Base-by-base conservation (phyloP, 192 early-diverging fungal species). In the Backusella sp. region DNA sequence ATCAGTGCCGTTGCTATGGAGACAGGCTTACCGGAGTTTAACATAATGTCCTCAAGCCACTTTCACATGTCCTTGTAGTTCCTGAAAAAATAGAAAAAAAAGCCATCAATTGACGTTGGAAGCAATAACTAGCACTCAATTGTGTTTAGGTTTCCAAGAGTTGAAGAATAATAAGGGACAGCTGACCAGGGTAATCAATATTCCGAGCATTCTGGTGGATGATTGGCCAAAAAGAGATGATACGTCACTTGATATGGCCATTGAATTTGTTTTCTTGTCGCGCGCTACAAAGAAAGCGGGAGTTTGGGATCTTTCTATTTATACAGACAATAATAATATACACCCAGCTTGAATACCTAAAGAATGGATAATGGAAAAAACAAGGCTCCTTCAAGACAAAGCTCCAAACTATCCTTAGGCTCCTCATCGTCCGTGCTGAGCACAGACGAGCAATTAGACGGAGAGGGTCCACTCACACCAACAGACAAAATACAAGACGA, bases 381-480 rank as follows among this genome's bases (percentile, higher is more conserved):
- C n/a, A 56, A 77, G 26, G 26, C 66, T 35, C 67, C 77, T 46
- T 74, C 73, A 23, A 67, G 75, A 35, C 76, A 81, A 28, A 77
- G 68, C 32, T 81, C 80, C 34, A 81, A 81, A 49, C 26, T 81
- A 35, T 81, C 76, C 11, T 68, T 81, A 32, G 80, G 76, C 3
- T 81, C 80, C 28, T 77, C 73, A 28, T 76, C 80, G 30, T 81
- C 80, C 66, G 73, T 71, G 28, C 21, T 77, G 30, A 81, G 76
- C 56, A 59, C 70, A 21, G 77, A 79, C 37, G 77, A 79, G 19
- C 53, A 72, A 36, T 59, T 76, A 65, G 79, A 76, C 41, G 79
- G 73, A 15, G 79, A 73, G 34, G 79, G 75, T 9, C 79, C 79
- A 46, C 37, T 80, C 7, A 77, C 79, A 15, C 75, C 79, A 37